Base-by-base conservation (phyloP, 129 eudicot genomes). In the Chrysanthemum seticuspe region DNA sequence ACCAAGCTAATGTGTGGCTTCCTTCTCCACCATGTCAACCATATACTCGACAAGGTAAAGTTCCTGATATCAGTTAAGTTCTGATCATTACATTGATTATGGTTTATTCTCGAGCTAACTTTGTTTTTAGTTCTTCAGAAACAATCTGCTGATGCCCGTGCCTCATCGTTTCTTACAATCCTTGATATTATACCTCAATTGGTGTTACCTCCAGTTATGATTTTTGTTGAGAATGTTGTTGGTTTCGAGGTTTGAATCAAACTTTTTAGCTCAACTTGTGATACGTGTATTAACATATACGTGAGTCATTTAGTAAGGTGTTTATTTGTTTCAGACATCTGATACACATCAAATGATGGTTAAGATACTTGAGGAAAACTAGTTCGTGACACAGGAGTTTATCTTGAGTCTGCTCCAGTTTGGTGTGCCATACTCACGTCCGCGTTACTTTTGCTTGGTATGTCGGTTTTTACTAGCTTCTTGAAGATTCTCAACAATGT, bases 21-120 rank as follows among this genome's bases (percentile, higher is more conserved):
- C 87, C 91, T 50, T 95, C 99, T 73, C 99, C 99, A 52, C 99
- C 99, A 71, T 95, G 99, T 81, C 97, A 95, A 67, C 99, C 99
- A 48, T 95, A 95, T 72, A 95, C 99, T 6, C 87, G 99, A 45
- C 99, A 95, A 88, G 99, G 99, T 95, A 74, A 68, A n/a, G 11
- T 48, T 13, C 59, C 9, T 62, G 31, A 63, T 64, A 53, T 21
- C 25, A 58, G 11, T 64, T 50, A 11, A 25, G 14, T 68, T 44
- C 29, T 40, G 10, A 40, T 40, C 10, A 5, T 0, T 1, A 31
- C 36, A 31, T 31, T 0, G 36, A 31, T 4, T 3, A 27, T 29
- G 34, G 60, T 27, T 25, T 83, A 23, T 64, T 68, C 59, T 34
- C 63, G 62, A 76, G 73, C 54, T 77, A 64, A 72, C 61, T 44